Conservation (phyloP, 768 basidiomycete species). For the Pluteus cervinus region DNA sequence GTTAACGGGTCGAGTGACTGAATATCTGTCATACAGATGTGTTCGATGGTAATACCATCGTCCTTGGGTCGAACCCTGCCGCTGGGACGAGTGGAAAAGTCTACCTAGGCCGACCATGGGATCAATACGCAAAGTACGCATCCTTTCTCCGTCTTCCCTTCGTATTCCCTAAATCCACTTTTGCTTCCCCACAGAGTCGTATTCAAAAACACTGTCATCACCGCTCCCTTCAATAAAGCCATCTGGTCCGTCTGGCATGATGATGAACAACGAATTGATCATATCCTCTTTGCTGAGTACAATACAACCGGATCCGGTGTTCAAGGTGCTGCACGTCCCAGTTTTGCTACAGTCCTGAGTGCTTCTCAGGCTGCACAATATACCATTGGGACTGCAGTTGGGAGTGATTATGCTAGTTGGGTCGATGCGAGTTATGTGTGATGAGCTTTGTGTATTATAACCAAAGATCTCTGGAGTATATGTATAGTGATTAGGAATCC, state of each 20-base stretch:
- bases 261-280: conserved; percentile 28
- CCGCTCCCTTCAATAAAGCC: conserved; percentile 30
- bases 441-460: conserved; percentile 5
- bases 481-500: no score
- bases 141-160: neutral
- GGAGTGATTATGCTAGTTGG: conserved; percentile 39
- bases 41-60: conserved; percentile 37
- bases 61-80: conserved; percentile 32
- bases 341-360: conserved; percentile 33
- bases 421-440: conserved; percentile 14
- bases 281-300: conserved; percentile 42
- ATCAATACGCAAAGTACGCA: conserved; percentile 31
- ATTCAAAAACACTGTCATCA: conserved; percentile 39
- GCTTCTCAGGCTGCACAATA: conserved; percentile 30
- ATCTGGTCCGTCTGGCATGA: conserved; percentile 43
- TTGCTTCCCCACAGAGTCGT: conserved; percentile 29
- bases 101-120: conserved; percentile 46
- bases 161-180: conserved; percentile 1
- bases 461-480: no score
- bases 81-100: conserved; percentile 28
- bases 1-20: neutral
- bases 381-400: conserved; percentile 38
- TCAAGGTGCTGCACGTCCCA: conserved; percentile 25
- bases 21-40: conserved; percentile 22
- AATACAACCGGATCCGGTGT: conserved; percentile 37